Evolutionary conservation across 75 land plant genomes (phyloP).

Genomic region (Cryptomeria japonica): DNA sequence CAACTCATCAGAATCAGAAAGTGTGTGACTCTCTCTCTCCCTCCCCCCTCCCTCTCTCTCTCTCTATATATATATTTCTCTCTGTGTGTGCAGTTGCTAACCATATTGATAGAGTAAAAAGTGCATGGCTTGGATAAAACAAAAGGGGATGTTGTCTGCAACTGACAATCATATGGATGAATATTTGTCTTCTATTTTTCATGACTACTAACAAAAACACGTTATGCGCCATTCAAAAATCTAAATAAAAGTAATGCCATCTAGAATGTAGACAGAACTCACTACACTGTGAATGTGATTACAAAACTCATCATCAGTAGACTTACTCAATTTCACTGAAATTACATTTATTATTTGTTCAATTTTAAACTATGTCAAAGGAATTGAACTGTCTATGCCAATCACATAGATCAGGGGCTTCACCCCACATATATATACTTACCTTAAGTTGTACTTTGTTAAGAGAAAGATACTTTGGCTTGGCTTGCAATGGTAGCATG

Average conservation of each 20-base stretch:
- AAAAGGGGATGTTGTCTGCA: not conserved
- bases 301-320: too few species aligned
- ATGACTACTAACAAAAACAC: not conserved
- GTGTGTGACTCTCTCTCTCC: constrained; percentile 12
- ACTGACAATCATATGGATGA: not conserved
- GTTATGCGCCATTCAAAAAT: too few species aligned
- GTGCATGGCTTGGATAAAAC: not conserved
- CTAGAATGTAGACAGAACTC: too few species aligned
- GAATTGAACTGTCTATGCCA: too few species aligned
- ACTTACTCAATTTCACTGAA: too few species aligned
- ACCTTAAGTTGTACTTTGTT: not conserved
- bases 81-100: not conserved
- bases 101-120: not conserved
- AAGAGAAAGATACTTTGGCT: not conserved
- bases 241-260: too few species aligned
- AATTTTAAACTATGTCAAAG: too few species aligned
- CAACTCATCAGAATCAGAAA: constrained; percentile 36
- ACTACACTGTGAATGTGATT: too few species aligned
- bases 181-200: not conserved
- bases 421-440: too few species aligned
- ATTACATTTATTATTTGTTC: too few species aligned
- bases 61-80: not conserved
- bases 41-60: not conserved
- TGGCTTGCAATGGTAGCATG: too few species aligned
- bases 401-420: too few species aligned